Evolutionary conservation across 352 stramenopile genomes (phyloP), one percentile per base, ranked within the genome.

Genomic region (Thraustochytrium striatum): DNA sequence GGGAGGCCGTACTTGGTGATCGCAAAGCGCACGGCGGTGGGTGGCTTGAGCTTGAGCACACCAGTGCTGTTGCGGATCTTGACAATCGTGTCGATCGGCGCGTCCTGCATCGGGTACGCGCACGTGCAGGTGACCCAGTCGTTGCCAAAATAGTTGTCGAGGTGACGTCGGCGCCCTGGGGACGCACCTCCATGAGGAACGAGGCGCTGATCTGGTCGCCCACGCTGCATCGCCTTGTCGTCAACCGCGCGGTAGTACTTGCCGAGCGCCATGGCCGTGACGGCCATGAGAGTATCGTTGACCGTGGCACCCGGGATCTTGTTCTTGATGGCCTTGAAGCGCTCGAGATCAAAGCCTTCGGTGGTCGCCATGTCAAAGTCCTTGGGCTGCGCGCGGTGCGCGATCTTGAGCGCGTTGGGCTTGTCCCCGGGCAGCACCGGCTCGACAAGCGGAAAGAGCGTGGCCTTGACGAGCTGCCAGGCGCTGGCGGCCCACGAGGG

Each of bases 81-180:
- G 9, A 36, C 9, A 13, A 62, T 9, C 33, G 55, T 62, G 9
- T 62, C 55, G 9, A 62, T 13, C 9, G 9, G 25, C 9, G 9
- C 25, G 9, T 62, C 33, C 8, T 62, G 55, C 55, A 62, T 9
- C 55, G 55, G 55, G 25, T 38, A 62, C 25, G 9, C 9, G 9
- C 9, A 9, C 9, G 55, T 36, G 9, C 25, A 13, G 9, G 25
- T 25, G n/a, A 62, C 55, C 9, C 9, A 16, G 55, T 36, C 9
- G 32, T 62, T 62, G 9, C 55, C 55, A 62, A 62, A 62, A 9
- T n/a, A 62, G 9, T 62, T 36, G 25, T 62, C 33, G 55, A 62
- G 9, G 25, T 16, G 32, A 25, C 9, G 55, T 62, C 55, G 13
- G 25, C 55, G 25, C 55, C 55, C 9, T 25, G 9, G 55, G 55